A percentile compares a stretch with the other conserved stretches of the same genome.
phyloP scores from a whole-genome alignment of 208 protist species.

The Willaertia magna region DNA sequence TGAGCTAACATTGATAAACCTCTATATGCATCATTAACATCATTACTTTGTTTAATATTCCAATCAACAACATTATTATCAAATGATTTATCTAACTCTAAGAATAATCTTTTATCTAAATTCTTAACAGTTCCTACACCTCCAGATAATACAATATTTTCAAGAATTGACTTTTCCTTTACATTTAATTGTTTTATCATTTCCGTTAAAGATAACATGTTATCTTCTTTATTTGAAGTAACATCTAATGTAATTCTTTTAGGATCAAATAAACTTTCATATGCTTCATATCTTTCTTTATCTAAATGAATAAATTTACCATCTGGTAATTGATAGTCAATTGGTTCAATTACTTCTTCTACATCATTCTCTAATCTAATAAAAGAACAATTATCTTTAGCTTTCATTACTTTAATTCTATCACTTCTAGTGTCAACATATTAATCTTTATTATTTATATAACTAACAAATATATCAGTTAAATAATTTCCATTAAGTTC shows the following conservation, averaged over 20 bases:
- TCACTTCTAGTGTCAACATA: background rate
- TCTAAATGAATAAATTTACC: background rate
- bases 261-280: background rate
- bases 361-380: background rate
- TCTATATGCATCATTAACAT: background rate
- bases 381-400: background rate
- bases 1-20: background rate
- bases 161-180: background rate
- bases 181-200: background rate
- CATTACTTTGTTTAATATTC: background rate
- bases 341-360: background rate
- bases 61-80: background rate
- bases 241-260: too few species aligned
- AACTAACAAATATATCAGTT: background rate
- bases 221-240: too few species aligned
- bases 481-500: background rate
- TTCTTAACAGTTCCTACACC: background rate
- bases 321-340: background rate
- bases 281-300: background rate
- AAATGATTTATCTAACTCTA: background rate
- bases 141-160: background rate
- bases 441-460: background rate
- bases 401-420: background rate
- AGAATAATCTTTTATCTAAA: background rate
- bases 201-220: too few species aligned